These are phyloP conservation scores for Citrullus mucosospermus DNA, from an alignment of 306 rosid genomes.

Conservation along the genomic window DNA sequence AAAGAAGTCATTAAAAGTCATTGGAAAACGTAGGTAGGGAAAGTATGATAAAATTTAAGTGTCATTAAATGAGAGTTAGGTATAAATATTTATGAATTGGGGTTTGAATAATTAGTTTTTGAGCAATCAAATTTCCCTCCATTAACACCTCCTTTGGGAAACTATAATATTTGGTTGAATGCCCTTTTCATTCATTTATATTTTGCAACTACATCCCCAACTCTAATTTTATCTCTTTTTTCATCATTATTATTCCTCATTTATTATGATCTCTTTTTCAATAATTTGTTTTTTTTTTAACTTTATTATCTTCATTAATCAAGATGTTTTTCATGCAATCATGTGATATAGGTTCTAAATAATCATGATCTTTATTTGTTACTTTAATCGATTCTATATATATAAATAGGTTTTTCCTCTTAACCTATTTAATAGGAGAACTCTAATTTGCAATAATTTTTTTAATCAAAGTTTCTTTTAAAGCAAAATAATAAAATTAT, in stretches of 20 bases:
- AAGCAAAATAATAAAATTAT: no score
- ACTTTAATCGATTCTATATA: no score
- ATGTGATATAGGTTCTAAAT: not conserved
- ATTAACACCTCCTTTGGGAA: constrained; percentile 42
- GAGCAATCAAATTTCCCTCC: constrained; percentile 16
- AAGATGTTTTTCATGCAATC: not conserved
- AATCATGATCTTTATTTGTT: not conserved
- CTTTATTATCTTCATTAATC: not conserved
- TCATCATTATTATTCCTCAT: not conserved
- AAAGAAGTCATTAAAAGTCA: constrained; percentile 9
- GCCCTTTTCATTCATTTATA: constrained; percentile 80
- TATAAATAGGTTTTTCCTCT: no score
- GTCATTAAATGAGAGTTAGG: constrained; percentile 72
- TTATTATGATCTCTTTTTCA: not conserved
- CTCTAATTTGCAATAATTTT: no score
- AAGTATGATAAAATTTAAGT: constrained; percentile 45
- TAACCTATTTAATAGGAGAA: no score
- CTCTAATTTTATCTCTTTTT: not conserved
- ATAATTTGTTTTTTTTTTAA: not conserved
- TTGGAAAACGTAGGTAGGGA: constrained; percentile 38
- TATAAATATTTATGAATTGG: constrained; percentile 52
- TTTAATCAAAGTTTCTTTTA: no score
- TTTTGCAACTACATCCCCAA: constrained; percentile 4
- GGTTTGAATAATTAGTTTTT: constrained; percentile 57
- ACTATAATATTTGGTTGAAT: constrained; percentile 38